Evolutionary conservation across 139 green algal genomes (phyloP), one percentile per base, ranked within the genome.

Genomic region (Deuterostichococcus epilithicus): DNA sequence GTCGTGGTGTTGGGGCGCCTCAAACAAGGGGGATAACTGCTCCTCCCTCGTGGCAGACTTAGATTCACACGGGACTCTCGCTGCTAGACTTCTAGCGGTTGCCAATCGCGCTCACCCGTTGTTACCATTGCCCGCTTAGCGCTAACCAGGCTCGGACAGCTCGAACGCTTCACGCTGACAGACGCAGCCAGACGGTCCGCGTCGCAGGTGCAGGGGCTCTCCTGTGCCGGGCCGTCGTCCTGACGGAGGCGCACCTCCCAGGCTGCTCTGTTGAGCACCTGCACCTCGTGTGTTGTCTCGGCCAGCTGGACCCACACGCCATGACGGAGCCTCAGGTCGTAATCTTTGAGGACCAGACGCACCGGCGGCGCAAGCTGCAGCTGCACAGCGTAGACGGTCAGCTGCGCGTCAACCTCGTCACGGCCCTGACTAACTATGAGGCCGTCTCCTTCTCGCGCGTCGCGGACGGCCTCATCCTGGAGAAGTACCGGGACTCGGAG

Each of bases 171-270:
- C n/a, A n/a, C n/a, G n/a, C n/a, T n/a, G n/a, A n/a, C n/a, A n/a
- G n/a, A n/a, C n/a, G n/a, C n/a, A n/a, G n/a, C n/a, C n/a, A n/a
- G n/a, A n/a, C n/a, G n/a, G n/a, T n/a, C n/a, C n/a, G n/a, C n/a
- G n/a, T n/a, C n/a, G n/a, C n/a, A n/a, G n/a, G n/a, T n/a, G n/a
- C n/a, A n/a, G n/a, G n/a, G n/a, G n/a, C n/a, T n/a, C n/a, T n/a
- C n/a, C n/a, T n/a, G n/a, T n/a, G n/a, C n/a, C n/a, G n/a, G n/a
- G n/a, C n/a, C n/a, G n/a, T n/a, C n/a, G 75, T 87, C 73, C 88
- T 86, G 52, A 92, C 90, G 38, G 3, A 20, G 18, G 52, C 28
- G 28, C 52, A 3, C 42, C 52, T 63, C 20, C 52, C 26, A 63
- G 13, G 52, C 52, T n/a, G 18, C 3, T n/a, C 8, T 28, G 3